These are phyloP conservation scores for Crithidia sp. DNA, from an alignment of 208 protist genomes.

Conservation along the genomic window DNA sequence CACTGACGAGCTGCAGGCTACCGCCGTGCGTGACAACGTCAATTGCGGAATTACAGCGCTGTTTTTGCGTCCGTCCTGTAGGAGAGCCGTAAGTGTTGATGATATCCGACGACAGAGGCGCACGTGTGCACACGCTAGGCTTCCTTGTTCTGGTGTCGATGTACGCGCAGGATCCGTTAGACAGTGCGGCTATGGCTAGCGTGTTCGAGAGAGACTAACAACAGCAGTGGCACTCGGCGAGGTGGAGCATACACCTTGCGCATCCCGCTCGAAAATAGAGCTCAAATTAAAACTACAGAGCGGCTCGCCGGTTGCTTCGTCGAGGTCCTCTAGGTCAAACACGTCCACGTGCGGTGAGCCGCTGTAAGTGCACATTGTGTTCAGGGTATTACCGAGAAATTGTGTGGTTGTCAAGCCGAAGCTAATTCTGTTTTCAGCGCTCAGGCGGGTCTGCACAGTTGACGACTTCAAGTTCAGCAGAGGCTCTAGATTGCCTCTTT, in stretches of 20 bases:
- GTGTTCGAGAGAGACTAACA: slow-evolving; percentile 36
- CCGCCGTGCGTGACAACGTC: slow-evolving; percentile 11
- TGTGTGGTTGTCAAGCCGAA: slow-evolving; percentile 57
- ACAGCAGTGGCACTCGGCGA: slow-evolving; percentile 35
- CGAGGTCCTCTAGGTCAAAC: slow-evolving; percentile 81
- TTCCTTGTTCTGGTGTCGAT: slow-evolving; percentile 37
- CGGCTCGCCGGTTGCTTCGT: slow-evolving; percentile 63
- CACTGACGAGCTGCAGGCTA: slow-evolving; percentile 45
- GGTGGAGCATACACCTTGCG: neutral
- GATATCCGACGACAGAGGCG: slow-evolving; percentile 3
- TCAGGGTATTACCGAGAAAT: slow-evolving; percentile 63
- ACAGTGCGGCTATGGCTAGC: slow-evolving; percentile 48
- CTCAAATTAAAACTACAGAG: slow-evolving; percentile 46
- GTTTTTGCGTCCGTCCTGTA: neutral
- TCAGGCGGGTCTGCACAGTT: slow-evolving; percentile 19
- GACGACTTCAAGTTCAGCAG: slow-evolving; percentile 13
- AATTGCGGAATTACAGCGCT: slow-evolving; percentile 11
- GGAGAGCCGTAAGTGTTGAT: neutral
- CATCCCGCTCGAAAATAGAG: neutral
- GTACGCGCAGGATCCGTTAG: slow-evolving; percentile 50
- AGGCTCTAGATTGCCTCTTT: neutral
- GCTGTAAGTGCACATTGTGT: slow-evolving; percentile 49
- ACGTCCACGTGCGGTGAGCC: slow-evolving; percentile 51
- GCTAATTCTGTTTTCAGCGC: slow-evolving; percentile 29
- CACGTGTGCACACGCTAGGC: slow-evolving; percentile 24